Base-by-base conservation (phyloP, 257 asterid genomes). In the Solanum virginianum region DNA sequence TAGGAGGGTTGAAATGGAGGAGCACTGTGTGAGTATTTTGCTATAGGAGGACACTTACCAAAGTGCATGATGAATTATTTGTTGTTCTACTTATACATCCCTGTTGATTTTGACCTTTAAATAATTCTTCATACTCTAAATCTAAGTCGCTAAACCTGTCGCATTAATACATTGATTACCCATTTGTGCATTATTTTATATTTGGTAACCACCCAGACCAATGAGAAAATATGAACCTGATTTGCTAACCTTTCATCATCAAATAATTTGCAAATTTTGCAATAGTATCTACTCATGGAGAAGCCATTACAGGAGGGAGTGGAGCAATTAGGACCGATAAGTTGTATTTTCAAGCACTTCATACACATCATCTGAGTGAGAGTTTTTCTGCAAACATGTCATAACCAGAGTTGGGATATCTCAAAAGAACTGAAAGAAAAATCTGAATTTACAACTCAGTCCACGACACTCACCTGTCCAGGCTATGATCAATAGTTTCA, bases 321-420 rank as follows among this genome's bases (percentile, higher is more conserved):
- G 26, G 87, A 87, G 83, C 99, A 95, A 81, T 63, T 89, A 22
- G 93, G 89, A 68, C 93, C 93, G 41, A 94, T 85, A 32, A 91
- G 92, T 89, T 95, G 99, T 86, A 93, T 87, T 41, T 88, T 85
- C 88, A 94, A 87, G 91, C 99, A 95, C 87, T 89, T 91, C 99
- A 93, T 95, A 91, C 99, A 95, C 94, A 94, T 89, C 97, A 95
- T 95, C 87, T 92, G 87, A n/a, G 90, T 91, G 75, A 94, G 89
- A 86, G 91, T 72, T 91, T 89, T 92, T 84, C 98, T 95, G 95
- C 88, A 90, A 84, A 86, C 72, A 72, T 83, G 83, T 53, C 83
- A 89, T 43, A 62, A 41, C 84, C 68, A 66, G 74, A 88, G 80
- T 88, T 88, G 75, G 56, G 85, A 62, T 60, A 83, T 77, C 79